Conservation (phyloP, 2,329 filamentous ascomycete genomes). For the Dactylellina parvicollis region DNA sequence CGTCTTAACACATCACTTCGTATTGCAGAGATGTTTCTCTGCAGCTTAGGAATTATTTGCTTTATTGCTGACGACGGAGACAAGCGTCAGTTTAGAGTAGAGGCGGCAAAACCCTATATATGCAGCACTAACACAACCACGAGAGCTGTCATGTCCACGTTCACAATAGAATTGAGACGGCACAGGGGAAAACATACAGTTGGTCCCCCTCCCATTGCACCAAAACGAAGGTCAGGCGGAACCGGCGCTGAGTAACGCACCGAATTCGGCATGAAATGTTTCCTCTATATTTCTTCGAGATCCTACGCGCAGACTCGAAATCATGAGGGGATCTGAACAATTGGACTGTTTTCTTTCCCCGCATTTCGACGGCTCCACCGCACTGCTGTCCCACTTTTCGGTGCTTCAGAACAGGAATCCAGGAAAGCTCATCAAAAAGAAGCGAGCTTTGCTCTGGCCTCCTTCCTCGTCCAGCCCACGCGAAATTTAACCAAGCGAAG, state of each 20-base stretch:
- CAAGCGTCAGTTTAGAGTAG: conserved; percentile 11
- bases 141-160: conserved; percentile 24
- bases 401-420: conserved; percentile 11
- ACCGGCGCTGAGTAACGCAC: conserved; percentile 16
- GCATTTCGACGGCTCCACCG: conserved; percentile 52
- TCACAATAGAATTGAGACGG: conserved; percentile 25
- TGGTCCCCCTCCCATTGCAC: conserved; percentile 9
- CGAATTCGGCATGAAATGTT: conserved; percentile 36
- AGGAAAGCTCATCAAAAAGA: conserved; percentile 22
- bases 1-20: conserved; percentile 46
- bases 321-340: conserved; percentile 10
- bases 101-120: conserved; percentile 48
- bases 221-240: conserved; percentile 27
- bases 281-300: conserved; percentile 3
- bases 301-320: conserved; percentile 14
- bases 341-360: conserved; percentile 42
- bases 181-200: conserved; percentile 26
- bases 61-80: conserved; percentile 16
- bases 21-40: conserved; percentile 46
- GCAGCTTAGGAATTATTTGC: conserved; percentile 28
- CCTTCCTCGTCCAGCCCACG: conserved; percentile 45
- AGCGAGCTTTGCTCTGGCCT: conserved; percentile 41
- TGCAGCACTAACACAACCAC: conserved; percentile 18
- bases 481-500: conserved; percentile 49
- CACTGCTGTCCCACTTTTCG: conserved; percentile 31